Percentiles rank a stretch among this genome's conserved stretches.
Conservation (phyloP, 2,329 filamentous ascomycete genomes). For the Xylaria arbuscula region DNA sequence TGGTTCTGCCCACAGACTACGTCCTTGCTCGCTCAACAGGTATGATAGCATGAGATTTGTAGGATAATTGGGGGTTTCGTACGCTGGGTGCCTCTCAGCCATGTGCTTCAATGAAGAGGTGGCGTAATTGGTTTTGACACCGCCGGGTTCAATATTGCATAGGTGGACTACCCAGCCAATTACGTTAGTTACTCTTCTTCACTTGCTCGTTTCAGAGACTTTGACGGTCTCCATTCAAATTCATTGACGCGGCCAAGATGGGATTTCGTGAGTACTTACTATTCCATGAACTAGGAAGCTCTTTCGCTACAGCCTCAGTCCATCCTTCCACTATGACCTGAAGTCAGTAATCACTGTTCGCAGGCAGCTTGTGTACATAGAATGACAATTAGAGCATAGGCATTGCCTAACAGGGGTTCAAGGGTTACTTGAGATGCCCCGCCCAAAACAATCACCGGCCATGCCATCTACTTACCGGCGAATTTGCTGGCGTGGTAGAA, state of each 20-base stretch:
- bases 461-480: conserved; percentile 58
- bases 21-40: conserved; percentile 43
- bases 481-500: conserved; percentile 59
- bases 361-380: not conserved
- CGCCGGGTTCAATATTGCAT: conserved; percentile 57
- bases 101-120: conserved; percentile 47
- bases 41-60: conserved; percentile 48
- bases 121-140: conserved; percentile 53
- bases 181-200: not conserved
- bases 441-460: conserved; percentile 34
- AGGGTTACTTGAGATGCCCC: not conserved
- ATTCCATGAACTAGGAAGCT: conserved; percentile 57
- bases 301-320: conserved; percentile 58
- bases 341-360: not conserved
- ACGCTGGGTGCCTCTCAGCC: conserved; percentile 55
- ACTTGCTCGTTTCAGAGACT: not conserved
- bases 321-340: conserved; percentile 54
- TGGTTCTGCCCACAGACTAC: conserved; percentile 50
- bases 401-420: not conserved
- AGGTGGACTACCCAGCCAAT: conserved; percentile 51
- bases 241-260: too few species aligned
- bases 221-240: not conserved
- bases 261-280: conserved; percentile 44
- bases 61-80: conserved; percentile 49
- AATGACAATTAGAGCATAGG: not conserved